Percentiles rank a stretch among this genome's conserved stretches.
These are phyloP conservation scores for Leccinum imitatum DNA, from an alignment of 768 basidiomycete species.

Conservation along the genomic window DNA sequence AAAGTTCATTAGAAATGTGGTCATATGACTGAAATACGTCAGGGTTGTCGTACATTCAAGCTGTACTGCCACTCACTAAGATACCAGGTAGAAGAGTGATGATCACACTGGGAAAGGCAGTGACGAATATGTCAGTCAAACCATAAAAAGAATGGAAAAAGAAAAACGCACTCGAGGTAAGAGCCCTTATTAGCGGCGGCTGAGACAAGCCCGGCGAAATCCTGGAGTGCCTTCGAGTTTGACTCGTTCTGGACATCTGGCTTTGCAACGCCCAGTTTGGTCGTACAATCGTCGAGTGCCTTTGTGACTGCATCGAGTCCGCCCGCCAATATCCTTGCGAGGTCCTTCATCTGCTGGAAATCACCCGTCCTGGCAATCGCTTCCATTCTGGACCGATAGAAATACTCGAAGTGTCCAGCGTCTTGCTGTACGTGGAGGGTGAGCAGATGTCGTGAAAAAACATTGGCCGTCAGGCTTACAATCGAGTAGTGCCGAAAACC, in stretches of 20 bases:
- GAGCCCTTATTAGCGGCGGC: not conserved
- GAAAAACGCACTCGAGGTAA: conserved; percentile 8
- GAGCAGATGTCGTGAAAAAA: not conserved
- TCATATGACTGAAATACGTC: conserved; percentile 2
- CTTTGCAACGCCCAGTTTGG: not conserved
- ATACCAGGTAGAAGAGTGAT: conserved; percentile 8
- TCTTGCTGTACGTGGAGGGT: not conserved
- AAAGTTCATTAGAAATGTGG: not conserved
- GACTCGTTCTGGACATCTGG: not conserved
- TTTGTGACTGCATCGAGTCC: not conserved
- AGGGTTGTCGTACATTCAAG: not conserved
- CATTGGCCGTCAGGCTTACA: not conserved
- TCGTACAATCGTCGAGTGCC: not conserved
- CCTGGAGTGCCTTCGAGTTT: not conserved
- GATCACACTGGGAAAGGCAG: not conserved
- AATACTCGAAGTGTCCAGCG: conserved; percentile 5
- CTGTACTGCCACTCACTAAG: not conserved
- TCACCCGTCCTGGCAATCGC: not conserved
- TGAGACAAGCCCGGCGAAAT: not conserved
- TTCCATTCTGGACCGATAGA: not conserved
- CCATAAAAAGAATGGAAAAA: not conserved
- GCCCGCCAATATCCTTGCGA: not conserved
- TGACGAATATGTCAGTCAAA: not conserved
- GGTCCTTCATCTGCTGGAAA: conserved; percentile 1
- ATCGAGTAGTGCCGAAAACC: conserved; percentile 11